These are phyloP conservation scores for Bacidia rubella DNA, from an alignment of 495 filamentous ascomycete species.

Conservation along the genomic window DNA sequence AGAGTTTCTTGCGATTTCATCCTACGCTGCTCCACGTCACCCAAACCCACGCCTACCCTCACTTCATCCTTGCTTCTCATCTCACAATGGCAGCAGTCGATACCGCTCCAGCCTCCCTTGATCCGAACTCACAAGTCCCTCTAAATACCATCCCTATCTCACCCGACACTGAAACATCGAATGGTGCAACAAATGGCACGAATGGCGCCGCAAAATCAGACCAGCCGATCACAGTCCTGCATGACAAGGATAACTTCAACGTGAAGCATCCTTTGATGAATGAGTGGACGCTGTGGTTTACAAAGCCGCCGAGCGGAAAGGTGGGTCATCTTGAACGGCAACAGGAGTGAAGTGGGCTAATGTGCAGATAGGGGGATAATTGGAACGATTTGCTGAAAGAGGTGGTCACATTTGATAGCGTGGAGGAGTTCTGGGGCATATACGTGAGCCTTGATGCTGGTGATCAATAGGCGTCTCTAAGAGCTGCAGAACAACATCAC, in stretches of 20 bases:
- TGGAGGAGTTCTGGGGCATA: slow-evolving; percentile 99
- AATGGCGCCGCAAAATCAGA: slow-evolving; percentile 23
- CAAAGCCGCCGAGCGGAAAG: slow-evolving; percentile 95
- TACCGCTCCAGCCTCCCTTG: neutral
- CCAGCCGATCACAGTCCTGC: slow-evolving; percentile 79
- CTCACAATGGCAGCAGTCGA: neutral
- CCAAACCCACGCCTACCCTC: too few species aligned
- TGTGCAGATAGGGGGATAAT: slow-evolving; percentile 62
- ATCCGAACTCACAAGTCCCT: neutral
- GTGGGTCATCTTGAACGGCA: slow-evolving; percentile 35
- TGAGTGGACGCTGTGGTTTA: slow-evolving; percentile 98
- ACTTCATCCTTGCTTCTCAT: neutral
- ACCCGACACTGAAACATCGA: slow-evolving; percentile 14
- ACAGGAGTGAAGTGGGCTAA: neutral
- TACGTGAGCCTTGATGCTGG: slow-evolving; percentile 53
- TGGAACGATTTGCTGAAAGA: slow-evolving; percentile 98
- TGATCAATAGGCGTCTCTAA: neutral
- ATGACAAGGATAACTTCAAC: slow-evolving; percentile 95
- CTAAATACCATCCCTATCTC: neutral
- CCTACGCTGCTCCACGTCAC: too few species aligned
- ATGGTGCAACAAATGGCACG: slow-evolving; percentile 24
- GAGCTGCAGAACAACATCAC: slow-evolving; percentile 89
- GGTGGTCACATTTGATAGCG: slow-evolving; percentile 94
- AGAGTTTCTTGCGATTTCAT: too few species aligned
- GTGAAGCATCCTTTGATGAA: slow-evolving; percentile 95